Percentiles rank a stretch among this genome's conserved stretches.
These are phyloP conservation scores for Vitis hybrid DNA, from an alignment of 177 flowering plant species.

Conservation along the genomic window DNA sequence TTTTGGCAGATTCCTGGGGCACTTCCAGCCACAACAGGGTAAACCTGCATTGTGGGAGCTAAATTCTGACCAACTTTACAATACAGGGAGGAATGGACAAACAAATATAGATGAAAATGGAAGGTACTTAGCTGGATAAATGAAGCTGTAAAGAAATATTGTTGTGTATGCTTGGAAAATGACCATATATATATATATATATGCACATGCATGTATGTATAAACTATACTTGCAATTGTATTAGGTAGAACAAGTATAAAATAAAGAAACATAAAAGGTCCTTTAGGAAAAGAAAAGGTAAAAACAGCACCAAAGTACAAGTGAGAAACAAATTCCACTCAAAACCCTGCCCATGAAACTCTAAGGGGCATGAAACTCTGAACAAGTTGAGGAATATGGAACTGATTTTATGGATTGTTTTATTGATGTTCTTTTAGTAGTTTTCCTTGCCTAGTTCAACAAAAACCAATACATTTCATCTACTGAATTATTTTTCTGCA, in stretches of 20 bases:
- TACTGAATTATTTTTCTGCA: background rate
- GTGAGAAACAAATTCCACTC: too few species aligned
- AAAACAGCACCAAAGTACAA: too few species aligned
- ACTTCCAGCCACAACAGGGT: slow-evolving; percentile 43
- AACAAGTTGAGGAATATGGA: slow-evolving; percentile 5
- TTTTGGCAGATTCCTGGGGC: slow-evolving; percentile 43
- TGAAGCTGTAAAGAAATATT: background rate
- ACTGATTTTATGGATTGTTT: slow-evolving; percentile 1
- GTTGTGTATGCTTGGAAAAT: too few species aligned
- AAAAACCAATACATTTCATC: background rate
- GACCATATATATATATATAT: too few species aligned
- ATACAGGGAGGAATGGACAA: slow-evolving; percentile 24
- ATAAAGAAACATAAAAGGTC: too few species aligned
- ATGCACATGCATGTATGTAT: too few species aligned
- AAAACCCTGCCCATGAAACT: too few species aligned
- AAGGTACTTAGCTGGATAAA: slow-evolving; percentile 28
- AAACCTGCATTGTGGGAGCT: slow-evolving; percentile 54
- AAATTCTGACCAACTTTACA: slow-evolving; percentile 34
- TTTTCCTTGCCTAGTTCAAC: too few species aligned
- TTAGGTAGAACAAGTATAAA: too few species aligned
- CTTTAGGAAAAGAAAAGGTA: too few species aligned
- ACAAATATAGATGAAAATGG: slow-evolving; percentile 24
- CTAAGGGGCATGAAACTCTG: too few species aligned
- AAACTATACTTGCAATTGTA: too few species aligned
- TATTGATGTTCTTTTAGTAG: background rate